Base-by-base conservation (phyloP, 2,329 filamentous ascomycete species). In the Botrytis hyacinthi region DNA sequence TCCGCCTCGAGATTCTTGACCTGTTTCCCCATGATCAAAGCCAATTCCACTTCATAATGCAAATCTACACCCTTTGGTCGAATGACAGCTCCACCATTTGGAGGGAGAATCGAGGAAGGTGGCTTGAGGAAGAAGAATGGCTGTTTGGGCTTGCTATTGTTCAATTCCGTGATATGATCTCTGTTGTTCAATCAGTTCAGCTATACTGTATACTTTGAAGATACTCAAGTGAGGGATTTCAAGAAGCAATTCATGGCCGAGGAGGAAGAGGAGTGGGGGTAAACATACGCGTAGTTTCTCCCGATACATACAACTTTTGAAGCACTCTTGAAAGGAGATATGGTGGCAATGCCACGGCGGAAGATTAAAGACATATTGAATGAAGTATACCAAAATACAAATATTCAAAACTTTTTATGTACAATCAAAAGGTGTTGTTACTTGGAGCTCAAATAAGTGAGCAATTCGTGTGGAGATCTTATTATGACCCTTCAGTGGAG, bases 121-220 rank as follows among this genome's bases (percentile, higher is more conserved):
- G 96, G 96, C 87, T 99, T 99, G 78, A 98, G 89, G 88, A 99
- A 99, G 90, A 98, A 99, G 85, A 99, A 98, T 40, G 96, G 96
- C 84, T 98, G 94, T 83, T 96, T 97, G 69, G 96, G 96, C 77
- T 90, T 90, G 75, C 88, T 87, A 83, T 92, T 97, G 83, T 94
- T 94, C 78, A 99, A 89, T 86, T 99, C 96, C 76, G 92, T 89
- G 81, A 98, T 92, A 84, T 99, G 96, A 83, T 97, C 96, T 80
- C 93, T 96, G 59, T 48, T 66, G 1, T 42, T 48, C 26, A 42
- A 60, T 40, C 2, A 57, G 60, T 18, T 35, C 29, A 71, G 22
- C 37, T 20, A 70, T 26, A 3, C 51, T 35, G 29, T 1, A 60
- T 32, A 60, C 40, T n/a, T 72, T 61, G 29, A 20, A 67, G 29